Conservation (phyloP, 2,329 filamentous ascomycete species). For the Thelonectria discophora region DNA sequence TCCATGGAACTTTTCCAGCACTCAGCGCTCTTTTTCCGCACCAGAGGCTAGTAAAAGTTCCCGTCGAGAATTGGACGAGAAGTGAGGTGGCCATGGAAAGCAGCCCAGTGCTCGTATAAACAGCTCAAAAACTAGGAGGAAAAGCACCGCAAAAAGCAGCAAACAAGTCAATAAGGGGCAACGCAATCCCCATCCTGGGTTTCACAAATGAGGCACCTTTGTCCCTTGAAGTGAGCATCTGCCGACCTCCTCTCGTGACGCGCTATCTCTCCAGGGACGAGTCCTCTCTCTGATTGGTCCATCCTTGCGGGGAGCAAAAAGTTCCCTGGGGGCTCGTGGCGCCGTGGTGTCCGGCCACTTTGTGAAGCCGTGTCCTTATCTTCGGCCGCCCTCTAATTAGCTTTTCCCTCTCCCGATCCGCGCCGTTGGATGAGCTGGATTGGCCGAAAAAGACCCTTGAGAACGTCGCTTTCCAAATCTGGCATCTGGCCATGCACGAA, state of each 20-base stretch:
- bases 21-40: neutral
- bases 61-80: neutral
- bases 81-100: no score
- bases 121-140: no score
- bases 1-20: no score
- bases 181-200: neutral
- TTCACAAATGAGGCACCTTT: neutral
- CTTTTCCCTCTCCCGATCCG: neutral
- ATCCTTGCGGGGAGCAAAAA: slow-evolving; percentile 1
- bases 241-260: neutral
- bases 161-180: neutral
- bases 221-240: neutral
- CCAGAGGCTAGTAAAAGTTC: neutral
- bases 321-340: neutral
- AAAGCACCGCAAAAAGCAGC: neutral
- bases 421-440: neutral
- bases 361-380: no score
- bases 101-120: no score
- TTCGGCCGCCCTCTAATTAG: no score
- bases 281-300: neutral
- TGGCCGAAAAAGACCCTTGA: neutral
- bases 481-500: neutral
- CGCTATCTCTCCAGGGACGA: neutral
- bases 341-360: neutral
- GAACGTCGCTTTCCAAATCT: neutral